A percentile compares a stretch with the other conserved stretches of the same genome.
Evolutionary conservation across 768 basidiomycete genomes (phyloP).

Genomic region (Exidia glandulosa): DNA sequence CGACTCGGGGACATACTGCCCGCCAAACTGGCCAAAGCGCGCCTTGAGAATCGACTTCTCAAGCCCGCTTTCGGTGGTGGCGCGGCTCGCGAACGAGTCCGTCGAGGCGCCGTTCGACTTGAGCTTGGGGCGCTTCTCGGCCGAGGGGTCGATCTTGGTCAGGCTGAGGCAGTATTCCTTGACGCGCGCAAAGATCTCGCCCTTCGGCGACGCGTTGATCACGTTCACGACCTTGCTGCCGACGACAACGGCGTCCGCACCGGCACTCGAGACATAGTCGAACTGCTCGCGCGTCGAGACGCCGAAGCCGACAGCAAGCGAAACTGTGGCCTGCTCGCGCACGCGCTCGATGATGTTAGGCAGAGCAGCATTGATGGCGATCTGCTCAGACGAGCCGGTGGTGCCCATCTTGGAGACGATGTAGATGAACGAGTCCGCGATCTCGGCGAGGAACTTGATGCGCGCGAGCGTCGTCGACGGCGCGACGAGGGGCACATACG

Average conservation of each 20-base stretch:
- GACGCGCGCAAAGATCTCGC: constrained; percentile 40
- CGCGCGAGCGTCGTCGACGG: constrained; percentile 84
- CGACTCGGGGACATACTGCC: constrained; percentile 94
- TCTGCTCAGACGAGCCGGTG: constrained; percentile 77
- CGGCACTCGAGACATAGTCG: constrained; percentile 69
- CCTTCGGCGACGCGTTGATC: constrained; percentile 53
- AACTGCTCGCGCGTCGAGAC: constrained; percentile 87
- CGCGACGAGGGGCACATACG: constrained; percentile 91
- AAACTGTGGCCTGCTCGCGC: constrained; percentile 62
- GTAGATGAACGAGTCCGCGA: constrained; percentile 97
- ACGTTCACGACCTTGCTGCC: constrained; percentile 77
- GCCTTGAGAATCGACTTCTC: constrained; percentile 49
- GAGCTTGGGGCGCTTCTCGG: constrained; percentile 7
- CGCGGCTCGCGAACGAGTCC: constrained; percentile 17
- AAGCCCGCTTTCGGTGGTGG: constrained; percentile 20
- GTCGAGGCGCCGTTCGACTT: constrained; percentile 10
- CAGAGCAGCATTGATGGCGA: constrained; percentile 60
- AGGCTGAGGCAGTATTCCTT: constrained; percentile 66
- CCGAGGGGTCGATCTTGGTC: constrained; percentile 13
- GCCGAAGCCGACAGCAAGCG: constrained; percentile 94
- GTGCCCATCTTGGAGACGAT: constrained; percentile 99
- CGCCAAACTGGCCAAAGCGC: constrained; percentile 91
- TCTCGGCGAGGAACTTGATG: constrained; percentile 81
- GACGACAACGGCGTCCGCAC: constrained; percentile 93
- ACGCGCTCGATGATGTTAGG: constrained; percentile 80